Evolutionary conservation across 164 flowering plant species (phyloP).

Genomic region (Chimonanthus praecox): DNA sequence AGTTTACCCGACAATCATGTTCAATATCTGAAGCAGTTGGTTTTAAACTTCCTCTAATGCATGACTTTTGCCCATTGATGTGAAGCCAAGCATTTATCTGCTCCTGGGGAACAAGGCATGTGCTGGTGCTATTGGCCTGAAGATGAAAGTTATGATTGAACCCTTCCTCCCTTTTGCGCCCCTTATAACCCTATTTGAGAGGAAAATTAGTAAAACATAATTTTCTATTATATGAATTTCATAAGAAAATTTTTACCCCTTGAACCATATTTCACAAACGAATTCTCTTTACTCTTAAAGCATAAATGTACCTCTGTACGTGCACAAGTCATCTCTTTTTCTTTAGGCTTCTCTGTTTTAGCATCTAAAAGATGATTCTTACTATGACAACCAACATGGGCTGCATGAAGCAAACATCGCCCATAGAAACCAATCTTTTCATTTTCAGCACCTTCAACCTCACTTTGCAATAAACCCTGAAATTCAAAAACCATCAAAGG

Average conservation of each 20-base stretch:
- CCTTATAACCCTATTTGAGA: constrained; percentile 49
- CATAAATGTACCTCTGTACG: constrained; percentile 47
- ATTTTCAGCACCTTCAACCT: constrained; percentile 55
- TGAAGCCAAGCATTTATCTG: constrained; percentile 74
- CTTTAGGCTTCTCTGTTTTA: constrained; percentile 13
- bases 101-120: constrained; percentile 62
- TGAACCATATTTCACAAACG: no score
- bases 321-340: constrained; percentile 41
- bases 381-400: constrained; percentile 12
- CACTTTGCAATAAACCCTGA: constrained; percentile 65
- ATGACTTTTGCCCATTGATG: constrained; percentile 49
- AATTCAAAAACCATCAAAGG: not conserved
- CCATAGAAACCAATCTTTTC: constrained; percentile 61
- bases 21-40: constrained; percentile 36
- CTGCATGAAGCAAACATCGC: constrained; percentile 49
- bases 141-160: constrained; percentile 20
- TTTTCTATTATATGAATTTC: not conserved
- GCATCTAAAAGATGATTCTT: constrained; percentile 11
- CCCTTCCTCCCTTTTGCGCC: constrained; percentile 46
- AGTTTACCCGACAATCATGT: constrained; percentile 55
- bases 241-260: no score
- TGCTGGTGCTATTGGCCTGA: constrained; percentile 25
- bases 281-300: not conserved
- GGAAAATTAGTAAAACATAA: not conserved
- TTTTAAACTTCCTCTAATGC: constrained; percentile 28